phyloP scores from a whole-genome alignment of 2,329 filamentous ascomycete genomes.

The Arthrobotrys pseudoclavata region DNA sequence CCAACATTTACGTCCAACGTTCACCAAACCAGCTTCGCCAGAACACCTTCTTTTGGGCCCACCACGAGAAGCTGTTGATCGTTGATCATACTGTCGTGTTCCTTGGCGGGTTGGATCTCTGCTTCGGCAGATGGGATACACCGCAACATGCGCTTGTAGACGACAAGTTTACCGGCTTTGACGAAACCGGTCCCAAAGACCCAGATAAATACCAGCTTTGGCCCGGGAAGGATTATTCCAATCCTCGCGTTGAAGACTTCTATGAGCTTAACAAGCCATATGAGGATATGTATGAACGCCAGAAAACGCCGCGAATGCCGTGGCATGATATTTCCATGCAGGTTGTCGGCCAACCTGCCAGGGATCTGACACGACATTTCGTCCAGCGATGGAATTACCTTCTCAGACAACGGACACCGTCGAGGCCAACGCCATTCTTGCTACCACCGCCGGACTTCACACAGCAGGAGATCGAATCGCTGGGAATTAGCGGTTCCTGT shows the following conservation, averaged over 20 bases:
- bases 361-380: conserved; percentile 94
- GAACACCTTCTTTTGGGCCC: conserved; percentile 99
- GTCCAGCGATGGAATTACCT: conserved; percentile 99
- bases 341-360: conserved; percentile 92
- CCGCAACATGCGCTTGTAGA: conserved; percentile 91
- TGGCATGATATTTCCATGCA: conserved; percentile 99
- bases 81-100: conserved; percentile 97
- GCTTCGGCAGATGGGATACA: conserved; percentile 97
- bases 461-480: conserved; percentile 83
- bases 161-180: conserved; percentile 95
- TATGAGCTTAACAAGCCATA: conserved; percentile 93
- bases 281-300: conserved; percentile 98
- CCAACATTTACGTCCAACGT: conserved; percentile 94
- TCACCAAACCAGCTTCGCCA: conserved; percentile 98
- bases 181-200: conserved; percentile 81
- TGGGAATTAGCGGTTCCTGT: conserved; percentile 92
- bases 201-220: conserved; percentile 95
- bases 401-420: conserved; percentile 90
- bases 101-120: conserved; percentile 93
- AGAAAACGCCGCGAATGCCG: conserved; percentile 90
- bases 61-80: conserved; percentile 98
- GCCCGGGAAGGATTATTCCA: conserved; percentile 98
- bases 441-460: conserved; percentile 94
- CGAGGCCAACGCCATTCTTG: conserved; percentile 90
- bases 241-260: conserved; percentile 94